A percentile compares a stretch with the other conserved stretches of the same genome.
Conservation (phyloP, 2,329 filamentous ascomycete species). For the Exophiala viscosa region DNA sequence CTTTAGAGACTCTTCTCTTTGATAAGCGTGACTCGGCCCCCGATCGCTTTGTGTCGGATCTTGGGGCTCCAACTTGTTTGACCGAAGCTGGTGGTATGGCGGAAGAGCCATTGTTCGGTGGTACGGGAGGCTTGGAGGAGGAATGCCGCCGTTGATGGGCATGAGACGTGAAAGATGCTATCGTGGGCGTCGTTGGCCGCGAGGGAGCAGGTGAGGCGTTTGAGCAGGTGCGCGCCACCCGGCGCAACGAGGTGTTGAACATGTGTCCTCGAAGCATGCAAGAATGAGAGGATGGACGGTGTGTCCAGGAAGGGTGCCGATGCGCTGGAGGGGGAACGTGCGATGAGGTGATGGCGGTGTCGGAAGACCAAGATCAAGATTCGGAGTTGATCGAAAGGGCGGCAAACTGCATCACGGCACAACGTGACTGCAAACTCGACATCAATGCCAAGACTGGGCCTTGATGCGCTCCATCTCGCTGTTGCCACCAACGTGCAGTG, state of each 20-base stretch:
- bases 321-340: not conserved
- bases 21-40: conserved; percentile 27
- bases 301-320: conserved; percentile 4
- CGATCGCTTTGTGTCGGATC: conserved; percentile 25
- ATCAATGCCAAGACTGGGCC: not conserved
- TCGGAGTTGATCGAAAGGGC: not conserved
- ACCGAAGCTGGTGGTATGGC: conserved; percentile 26
- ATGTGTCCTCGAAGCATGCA: conserved; percentile 29
- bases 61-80: conserved; percentile 27
- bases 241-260: conserved; percentile 46
- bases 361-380: conserved; percentile 3
- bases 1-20: conserved; percentile 24
- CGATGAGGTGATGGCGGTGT: not conserved
- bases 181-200: conserved; percentile 33
- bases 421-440: not conserved
- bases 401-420: not conserved
- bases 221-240: conserved; percentile 40
- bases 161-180: conserved; percentile 36
- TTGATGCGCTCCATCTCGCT: not conserved
- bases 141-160: conserved; percentile 47
- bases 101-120: conserved; percentile 44
- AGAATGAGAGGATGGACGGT: conserved; percentile 1
- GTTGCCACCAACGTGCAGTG: not conserved
- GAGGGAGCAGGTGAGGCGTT: conserved; percentile 34
- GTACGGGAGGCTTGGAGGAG: conserved; percentile 46